Evolutionary conservation across 305 asterid genomes (phyloP).

Genomic region (Plantago rigida): DNA sequence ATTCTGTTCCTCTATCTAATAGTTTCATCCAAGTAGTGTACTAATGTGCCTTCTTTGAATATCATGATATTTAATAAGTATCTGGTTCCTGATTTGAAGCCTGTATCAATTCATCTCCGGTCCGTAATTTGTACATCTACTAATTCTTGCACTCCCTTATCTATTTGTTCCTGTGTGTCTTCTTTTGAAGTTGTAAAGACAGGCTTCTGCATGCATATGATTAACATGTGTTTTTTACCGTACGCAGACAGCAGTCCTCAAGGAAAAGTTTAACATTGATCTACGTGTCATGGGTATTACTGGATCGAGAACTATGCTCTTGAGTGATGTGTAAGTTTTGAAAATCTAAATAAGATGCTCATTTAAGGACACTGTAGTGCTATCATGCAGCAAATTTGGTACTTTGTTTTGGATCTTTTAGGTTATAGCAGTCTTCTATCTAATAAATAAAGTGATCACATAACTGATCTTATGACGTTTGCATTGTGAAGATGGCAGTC

Average conservation of each 20-base stretch:
- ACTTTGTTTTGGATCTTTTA: not conserved
- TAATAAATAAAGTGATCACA: not conserved
- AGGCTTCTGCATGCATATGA: not conserved
- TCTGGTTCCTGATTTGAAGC: not conserved
- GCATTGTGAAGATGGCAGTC: not conserved
- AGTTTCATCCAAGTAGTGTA: not conserved
- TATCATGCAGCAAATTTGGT: not conserved
- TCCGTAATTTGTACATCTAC: not conserved
- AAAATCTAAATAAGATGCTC: conserved; percentile 1
- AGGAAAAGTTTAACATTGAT: conserved; percentile 91
- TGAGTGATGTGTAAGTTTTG: conserved; percentile 60
- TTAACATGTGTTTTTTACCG: conserved; percentile 11
- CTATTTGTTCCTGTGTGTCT: not conserved
- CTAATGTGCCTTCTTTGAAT: not conserved
- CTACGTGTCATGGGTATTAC: conserved; percentile 88
- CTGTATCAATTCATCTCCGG: not conserved
- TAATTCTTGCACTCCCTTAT: not conserved
- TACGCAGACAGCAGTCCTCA: conserved; percentile 73
- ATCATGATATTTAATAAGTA: not conserved
- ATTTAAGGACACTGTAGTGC: not conserved
- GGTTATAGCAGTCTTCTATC: not conserved
- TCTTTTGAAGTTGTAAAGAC: conserved; percentile 5
- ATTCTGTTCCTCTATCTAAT: not conserved
- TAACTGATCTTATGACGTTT: not conserved
- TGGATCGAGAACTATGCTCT: conserved; percentile 65